A percentile compares a stretch with the other conserved stretches of the same genome.
phyloP scores from a whole-genome alignment of 768 basidiomycete genomes.

The Infundibulicybe gibba region DNA sequence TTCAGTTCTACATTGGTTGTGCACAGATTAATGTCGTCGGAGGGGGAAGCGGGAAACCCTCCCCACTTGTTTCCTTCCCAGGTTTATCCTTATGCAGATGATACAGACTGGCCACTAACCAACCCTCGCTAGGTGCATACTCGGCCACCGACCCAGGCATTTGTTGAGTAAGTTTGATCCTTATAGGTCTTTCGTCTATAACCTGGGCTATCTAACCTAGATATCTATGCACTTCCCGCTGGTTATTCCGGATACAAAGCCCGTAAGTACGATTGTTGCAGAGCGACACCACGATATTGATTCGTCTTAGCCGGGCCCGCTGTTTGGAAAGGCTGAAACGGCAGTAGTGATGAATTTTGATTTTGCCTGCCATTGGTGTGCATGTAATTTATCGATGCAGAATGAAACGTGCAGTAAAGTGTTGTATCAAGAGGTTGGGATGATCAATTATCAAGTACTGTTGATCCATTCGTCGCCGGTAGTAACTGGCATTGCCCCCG shows the following conservation, averaged over 20 bases:
- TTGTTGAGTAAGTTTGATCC: constrained; percentile 20
- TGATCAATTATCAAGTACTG: too few species aligned
- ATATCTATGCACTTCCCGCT: constrained; percentile 25
- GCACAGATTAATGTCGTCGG: constrained; percentile 44
- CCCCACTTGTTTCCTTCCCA: constrained; percentile 30
- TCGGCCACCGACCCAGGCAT: constrained; percentile 28
- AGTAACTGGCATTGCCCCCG: too few species aligned
- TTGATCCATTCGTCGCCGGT: too few species aligned
- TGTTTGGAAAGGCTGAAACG: constrained; percentile 23
- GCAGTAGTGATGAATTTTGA: too few species aligned
- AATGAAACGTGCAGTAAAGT: too few species aligned
- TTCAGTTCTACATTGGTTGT: constrained; percentile 44
- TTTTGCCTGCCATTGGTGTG: too few species aligned
- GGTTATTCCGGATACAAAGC: constrained; percentile 26
- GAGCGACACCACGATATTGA: background rate
- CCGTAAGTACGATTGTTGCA: constrained; percentile 16
- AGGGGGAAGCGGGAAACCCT: constrained; percentile 29
- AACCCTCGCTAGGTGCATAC: constrained; percentile 19
- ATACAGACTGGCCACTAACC: background rate
- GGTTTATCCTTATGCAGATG: constrained; percentile 11
- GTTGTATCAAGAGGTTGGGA: too few species aligned
- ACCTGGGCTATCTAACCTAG: constrained; percentile 4
- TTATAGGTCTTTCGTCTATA: background rate
- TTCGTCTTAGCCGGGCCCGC: constrained; percentile 22
- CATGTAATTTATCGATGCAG: too few species aligned